Evolutionary conservation across 1,139 yeast species (phyloP), one percentile per base, ranked within the genome.

Genomic region (Pichia sp.): DNA sequence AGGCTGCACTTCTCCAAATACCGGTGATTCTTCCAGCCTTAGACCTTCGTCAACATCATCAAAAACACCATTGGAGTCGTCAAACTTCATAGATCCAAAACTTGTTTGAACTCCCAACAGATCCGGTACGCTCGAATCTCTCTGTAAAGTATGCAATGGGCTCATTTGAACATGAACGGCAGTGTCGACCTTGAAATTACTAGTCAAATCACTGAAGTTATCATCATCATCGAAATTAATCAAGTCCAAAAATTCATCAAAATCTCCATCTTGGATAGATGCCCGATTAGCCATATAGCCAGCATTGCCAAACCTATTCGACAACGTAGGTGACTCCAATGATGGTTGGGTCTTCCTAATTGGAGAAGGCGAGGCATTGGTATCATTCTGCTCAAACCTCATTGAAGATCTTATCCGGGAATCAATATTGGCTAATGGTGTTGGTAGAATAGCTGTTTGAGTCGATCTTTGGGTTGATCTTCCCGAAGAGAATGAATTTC

Each of bases 241-340:
- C 51, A 73, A 72, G 43, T 77, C 80, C 29, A 80, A 72, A 47
- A 80, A 74, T 48, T 79, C 87, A 61, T 69, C 64, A 18, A 70
- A 55, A 30, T 69, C 74, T 5, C 45, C 44, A 9, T 46, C 52
- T 13, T n/a, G n/a, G n/a, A n/a, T n/a, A n/a, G n/a, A n/a, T 7
- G 27, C n/a, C n/a, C n/a, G n/a, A n/a, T n/a, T n/a, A n/a, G n/a
- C n/a, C n/a, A n/a, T n/a, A n/a, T n/a, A n/a, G n/a, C n/a, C n/a
- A n/a, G n/a, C n/a, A n/a, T n/a, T n/a, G n/a, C n/a, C n/a, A n/a
- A n/a, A n/a, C n/a, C n/a, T n/a, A n/a, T n/a, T n/a, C n/a, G n/a
- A n/a, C n/a, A n/a, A n/a, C n/a, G n/a, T n/a, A n/a, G n/a, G n/a
- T n/a, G n/a, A n/a, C n/a, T n/a, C n/a, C n/a, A n/a, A n/a, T n/a